These are phyloP conservation scores for Tricholomella constricta DNA, from an alignment of 768 basidiomycete species.

Conservation along the genomic window DNA sequence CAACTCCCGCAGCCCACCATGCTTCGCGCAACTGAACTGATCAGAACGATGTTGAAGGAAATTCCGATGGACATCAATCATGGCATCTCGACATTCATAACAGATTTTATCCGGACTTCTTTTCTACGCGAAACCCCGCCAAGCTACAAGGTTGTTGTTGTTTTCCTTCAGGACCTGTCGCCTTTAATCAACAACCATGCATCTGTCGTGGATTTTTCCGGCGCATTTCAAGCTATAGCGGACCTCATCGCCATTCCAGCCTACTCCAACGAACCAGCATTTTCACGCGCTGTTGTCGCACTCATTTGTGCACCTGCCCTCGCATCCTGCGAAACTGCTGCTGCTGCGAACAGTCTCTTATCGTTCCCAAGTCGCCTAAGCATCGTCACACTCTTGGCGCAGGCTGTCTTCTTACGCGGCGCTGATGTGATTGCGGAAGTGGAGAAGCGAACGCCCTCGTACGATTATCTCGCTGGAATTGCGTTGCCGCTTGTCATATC, in stretches of 20 bases:
- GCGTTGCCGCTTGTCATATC: constrained; percentile 61
- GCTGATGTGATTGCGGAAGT: constrained; percentile 57
- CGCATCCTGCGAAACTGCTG: constrained; percentile 47
- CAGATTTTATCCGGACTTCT: constrained; percentile 49
- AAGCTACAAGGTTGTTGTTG: constrained; percentile 48
- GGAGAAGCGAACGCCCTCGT: constrained; percentile 54
- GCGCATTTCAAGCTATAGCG: constrained; percentile 53
- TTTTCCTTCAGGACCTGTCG: constrained; percentile 55
- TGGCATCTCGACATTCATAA: constrained; percentile 52
- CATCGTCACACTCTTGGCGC: constrained; percentile 43
- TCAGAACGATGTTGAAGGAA: constrained; percentile 60
- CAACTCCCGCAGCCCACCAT: constrained; percentile 41
- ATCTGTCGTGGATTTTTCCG: constrained; percentile 55
- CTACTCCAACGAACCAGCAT: constrained; percentile 54
- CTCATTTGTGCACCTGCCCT: constrained; percentile 50
- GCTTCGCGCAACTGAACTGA: constrained; percentile 53
- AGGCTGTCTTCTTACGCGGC: constrained; percentile 49
- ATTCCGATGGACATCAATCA: constrained; percentile 36
- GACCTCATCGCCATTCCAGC: constrained; percentile 43
- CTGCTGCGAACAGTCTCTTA: constrained; percentile 41
- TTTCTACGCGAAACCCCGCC: constrained; percentile 49
- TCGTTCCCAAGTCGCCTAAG: constrained; percentile 40
- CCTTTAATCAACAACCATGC: constrained; percentile 57
- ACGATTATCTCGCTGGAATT: constrained; percentile 64
- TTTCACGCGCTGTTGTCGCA: constrained; percentile 47